Evolutionary conservation across 2,329 filamentous ascomycete species (phyloP).

Genomic region (Tolypocladium cylindrosporum): DNA sequence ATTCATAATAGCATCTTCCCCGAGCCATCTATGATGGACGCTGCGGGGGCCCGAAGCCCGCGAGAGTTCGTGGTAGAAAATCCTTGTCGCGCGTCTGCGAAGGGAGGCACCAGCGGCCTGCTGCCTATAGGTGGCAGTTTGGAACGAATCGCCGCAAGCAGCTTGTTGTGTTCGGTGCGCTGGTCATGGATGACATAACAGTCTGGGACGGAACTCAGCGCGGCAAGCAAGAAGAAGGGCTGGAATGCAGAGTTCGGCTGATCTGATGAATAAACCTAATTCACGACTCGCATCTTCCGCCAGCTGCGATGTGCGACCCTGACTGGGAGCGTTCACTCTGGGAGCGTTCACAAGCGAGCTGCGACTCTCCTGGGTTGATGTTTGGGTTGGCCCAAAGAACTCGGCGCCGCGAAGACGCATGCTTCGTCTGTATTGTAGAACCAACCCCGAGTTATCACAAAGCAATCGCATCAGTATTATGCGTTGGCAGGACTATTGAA

Average conservation of each 20-base stretch:
- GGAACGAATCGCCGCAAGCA: neutral
- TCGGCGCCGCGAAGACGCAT: neutral
- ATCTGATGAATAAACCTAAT: neutral
- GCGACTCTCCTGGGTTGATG: neutral
- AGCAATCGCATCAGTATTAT: neutral
- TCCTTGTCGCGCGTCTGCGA: neutral
- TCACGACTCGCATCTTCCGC: neutral
- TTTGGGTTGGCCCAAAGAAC: neutral
- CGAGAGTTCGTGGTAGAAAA: no score
- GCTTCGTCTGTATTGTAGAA: neutral
- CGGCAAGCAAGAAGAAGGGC: neutral
- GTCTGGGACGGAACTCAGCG: neutral
- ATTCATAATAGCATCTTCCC: neutral
- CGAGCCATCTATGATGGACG: neutral
- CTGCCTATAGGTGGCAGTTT: neutral
- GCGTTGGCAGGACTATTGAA: neutral
- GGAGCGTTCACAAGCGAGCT: neutral
- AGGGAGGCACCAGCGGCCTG: neutral
- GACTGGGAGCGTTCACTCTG: neutral
- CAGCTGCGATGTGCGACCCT: neutral
- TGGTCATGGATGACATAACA: neutral
- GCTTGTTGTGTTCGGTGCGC: neutral
- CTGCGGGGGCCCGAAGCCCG: neutral
- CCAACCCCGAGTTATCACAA: neutral
- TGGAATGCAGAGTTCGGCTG: neutral